Conservation (phyloP, 225 moss, liverwort and hornwort genomes). For the Ulota crispa region DNA sequence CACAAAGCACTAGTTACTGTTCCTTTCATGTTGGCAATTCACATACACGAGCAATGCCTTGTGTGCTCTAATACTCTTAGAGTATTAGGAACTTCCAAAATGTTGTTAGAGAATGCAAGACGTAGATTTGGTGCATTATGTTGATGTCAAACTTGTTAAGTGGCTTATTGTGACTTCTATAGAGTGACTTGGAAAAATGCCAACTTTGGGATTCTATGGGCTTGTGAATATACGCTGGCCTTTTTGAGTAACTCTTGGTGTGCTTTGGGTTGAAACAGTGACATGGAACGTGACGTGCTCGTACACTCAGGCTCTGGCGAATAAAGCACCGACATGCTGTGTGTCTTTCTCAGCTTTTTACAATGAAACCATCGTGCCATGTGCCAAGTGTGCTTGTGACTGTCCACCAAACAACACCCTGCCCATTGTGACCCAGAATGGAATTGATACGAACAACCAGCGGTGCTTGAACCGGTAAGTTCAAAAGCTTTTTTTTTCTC, state of each 20-base stretch:
- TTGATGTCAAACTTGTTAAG: not conserved
- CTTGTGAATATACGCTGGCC: not conserved
- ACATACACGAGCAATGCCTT: not conserved
- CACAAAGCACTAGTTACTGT: not conserved
- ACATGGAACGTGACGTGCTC: conserved; percentile 58
- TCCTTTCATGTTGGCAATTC: not conserved
- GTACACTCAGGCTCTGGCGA: conserved; percentile 48
- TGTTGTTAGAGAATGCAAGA: not conserved
- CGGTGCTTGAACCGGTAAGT: conserved; percentile 46
- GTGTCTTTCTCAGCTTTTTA: conserved; percentile 66
- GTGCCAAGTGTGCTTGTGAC: conserved; percentile 49
- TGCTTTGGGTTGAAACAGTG: conserved; percentile 35
- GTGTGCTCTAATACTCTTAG: not conserved
- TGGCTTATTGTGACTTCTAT: not conserved
- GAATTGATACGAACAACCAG: conserved; percentile 49
- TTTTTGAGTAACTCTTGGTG: not conserved
- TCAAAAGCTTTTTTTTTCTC: not conserved
- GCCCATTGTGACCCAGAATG: conserved; percentile 36
- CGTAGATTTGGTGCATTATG: not conserved
- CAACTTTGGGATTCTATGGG: not conserved
- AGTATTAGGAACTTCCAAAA: too few relatives aligned
- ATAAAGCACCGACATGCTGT: conserved; percentile 51
- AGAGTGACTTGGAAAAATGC: not conserved
- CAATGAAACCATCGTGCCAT: conserved; percentile 60
- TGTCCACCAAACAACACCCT: conserved; percentile 33